Base-by-base conservation (phyloP, 305 asterid species). In the Caryopteris hybrid region DNA sequence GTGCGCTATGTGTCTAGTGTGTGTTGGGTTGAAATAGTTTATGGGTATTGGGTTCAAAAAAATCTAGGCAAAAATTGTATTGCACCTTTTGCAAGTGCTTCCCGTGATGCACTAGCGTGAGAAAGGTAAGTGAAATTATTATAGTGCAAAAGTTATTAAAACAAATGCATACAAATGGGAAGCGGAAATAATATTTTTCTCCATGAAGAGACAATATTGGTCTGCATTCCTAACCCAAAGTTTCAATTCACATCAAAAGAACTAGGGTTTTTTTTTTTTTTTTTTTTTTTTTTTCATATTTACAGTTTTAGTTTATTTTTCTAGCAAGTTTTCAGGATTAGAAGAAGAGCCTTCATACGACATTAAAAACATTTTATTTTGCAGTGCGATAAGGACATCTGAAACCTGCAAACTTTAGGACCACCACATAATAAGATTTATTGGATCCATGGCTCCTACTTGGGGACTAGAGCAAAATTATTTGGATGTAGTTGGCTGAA, bases 71-170 rank as follows among this genome's bases (percentile, higher is more conserved):
- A 91, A 85, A 94, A 94, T 70, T 75, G 87, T 13, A 88, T 87
- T 47, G 96, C 99, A 25, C 99, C 99, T 83, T 86, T 94, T 53
- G 96, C 97, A 68, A 94, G 98, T 69, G 98, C 87, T 84, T 94
- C 97, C 74, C 91, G 68, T 17, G 99, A 89, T 59, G 97, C 97
- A 81, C 96, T 98, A 45, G 86, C 88, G 98, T 89, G 82, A 55
- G 59, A 70, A 29, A 69, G 67, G 38, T 65, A 12, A 58, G 20
- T 8, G 48, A 18, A 39, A 51, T 61, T 61, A 41, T 39, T 58
- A 60, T 22, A 18, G 25, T 59, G 18, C 8, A 52, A 6, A 48
- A 55, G 13, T 56, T 27, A 27, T 17, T 56, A 43, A 47, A 55
- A 41, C 1, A 27, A 52, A 60, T 57, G 52, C 25, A 62, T 50